Base-by-base conservation (phyloP, 2,329 filamentous ascomycete genomes). In the Hypoxylon sp. region DNA sequence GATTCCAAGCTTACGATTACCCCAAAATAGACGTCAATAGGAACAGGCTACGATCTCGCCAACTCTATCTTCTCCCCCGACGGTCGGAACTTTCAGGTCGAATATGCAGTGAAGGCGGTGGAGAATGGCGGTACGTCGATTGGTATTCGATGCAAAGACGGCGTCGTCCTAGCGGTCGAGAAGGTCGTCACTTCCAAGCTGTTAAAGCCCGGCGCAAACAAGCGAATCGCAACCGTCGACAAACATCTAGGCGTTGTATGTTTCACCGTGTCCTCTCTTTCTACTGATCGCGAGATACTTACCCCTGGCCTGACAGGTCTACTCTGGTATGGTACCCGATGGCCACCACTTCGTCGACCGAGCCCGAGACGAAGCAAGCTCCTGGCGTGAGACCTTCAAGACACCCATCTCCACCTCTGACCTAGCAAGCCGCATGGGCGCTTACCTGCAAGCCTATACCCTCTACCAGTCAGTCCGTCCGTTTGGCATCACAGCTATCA, bases 31-130 rank as follows among this genome's bases (percentile, higher is more conserved):
- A 99, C 95, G 76, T 99, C 95, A 77, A 99, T 99, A 91, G 95
- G 95, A 78, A 99, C 95, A 75, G 95, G 95, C 77, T 99, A 99
- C 84, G 95, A 99, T 88, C 91, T 99, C 75, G 93, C 93, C 79
- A 99, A 99, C 87, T 98, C 95, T 76, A 96, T 98, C 84, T 99
- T 98, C 86, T 98, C 95, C 50, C 95, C 95, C 71, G 95, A 99
- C 83, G 95, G 95, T 77, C 92, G 95, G 74, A 99, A 99, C 81
- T 99, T 99, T 81, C 95, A 99, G 82, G 93, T 96, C 80, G 95
- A 99, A 86, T 99, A 99, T 80, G 95, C 95, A 71, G 91, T 96
- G 73, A 99, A 99, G 85, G 95, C 95, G 59, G 95, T 99, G 68
- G 95, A 99, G 84, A 98, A 96, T 75, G 95, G 94, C 71, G 94